Percentiles rank a stretch among this genome's conserved stretches.
Evolutionary conservation across 1,139 yeast genomes (phyloP).

Genomic region (Suhomyces taliae): DNA sequence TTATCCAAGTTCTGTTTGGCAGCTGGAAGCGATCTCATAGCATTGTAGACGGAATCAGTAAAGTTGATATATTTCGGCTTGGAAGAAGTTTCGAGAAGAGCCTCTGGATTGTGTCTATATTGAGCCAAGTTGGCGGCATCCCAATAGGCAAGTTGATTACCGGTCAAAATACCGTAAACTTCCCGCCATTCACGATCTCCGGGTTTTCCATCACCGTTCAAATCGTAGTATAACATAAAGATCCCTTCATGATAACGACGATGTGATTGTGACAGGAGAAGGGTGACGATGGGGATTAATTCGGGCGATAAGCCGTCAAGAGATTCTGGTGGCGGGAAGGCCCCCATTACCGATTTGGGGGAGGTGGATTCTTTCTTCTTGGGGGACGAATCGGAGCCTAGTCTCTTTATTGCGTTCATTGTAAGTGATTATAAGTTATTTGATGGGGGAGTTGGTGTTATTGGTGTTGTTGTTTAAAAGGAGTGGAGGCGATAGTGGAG

Average conservation of each 20-base stretch:
- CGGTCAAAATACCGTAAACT: conserved; percentile 87
- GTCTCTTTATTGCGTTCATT: conserved; percentile 14
- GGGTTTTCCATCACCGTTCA: conserved; percentile 83
- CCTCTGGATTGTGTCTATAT: conserved; percentile 49
- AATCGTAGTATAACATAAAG: conserved; percentile 68
- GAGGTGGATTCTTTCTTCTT: conserved; percentile 10
- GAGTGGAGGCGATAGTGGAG: background rate
- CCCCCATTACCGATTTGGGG: conserved; percentile 4
- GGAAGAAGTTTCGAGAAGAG: conserved; percentile 52
- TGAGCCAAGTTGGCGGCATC: conserved; percentile 75
- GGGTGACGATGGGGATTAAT: conserved; percentile 70
- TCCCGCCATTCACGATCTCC: conserved; percentile 85
- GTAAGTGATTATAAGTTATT: background rate
- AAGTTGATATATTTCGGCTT: conserved; percentile 90
- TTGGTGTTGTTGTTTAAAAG: background rate
- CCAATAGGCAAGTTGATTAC: conserved; percentile 92
- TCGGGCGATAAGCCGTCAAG: conserved; percentile 55
- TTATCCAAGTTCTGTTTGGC: conserved; percentile 68
- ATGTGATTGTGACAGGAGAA: conserved; percentile 69
- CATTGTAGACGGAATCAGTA: conserved; percentile 85
- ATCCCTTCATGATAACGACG: conserved; percentile 75
- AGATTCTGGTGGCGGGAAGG: conserved; percentile 4
- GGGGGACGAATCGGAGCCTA: conserved; percentile 15
- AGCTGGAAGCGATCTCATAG: conserved; percentile 61
- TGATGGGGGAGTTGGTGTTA: background rate